Percentiles rank a stretch among this genome's conserved stretches.
Conservation (phyloP, 495 filamentous ascomycete species). For the Hyaloscypha finlandica region DNA sequence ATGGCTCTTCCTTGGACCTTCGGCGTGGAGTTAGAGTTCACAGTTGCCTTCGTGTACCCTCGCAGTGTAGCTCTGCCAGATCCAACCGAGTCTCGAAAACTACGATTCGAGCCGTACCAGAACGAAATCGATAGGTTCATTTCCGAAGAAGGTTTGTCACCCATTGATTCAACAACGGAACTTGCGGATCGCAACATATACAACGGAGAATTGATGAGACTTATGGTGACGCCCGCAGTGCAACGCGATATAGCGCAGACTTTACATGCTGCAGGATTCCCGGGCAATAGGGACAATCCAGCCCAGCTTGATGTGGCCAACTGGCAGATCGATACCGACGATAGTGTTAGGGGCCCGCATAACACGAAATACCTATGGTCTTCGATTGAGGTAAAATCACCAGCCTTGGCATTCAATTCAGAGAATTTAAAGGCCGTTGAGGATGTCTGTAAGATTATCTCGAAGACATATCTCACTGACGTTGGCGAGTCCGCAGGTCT, state of each 20-base stretch:
- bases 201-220: too few relatives aligned
- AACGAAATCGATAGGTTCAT: neutral
- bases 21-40: neutral
- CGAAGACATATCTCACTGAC: neutral
- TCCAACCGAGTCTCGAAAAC: neutral
- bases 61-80: neutral
- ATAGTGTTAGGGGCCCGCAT: neutral
- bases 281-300: neutral
- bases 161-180: too few relatives aligned
- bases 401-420: neutral
- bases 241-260: neutral
- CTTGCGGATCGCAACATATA: too few relatives aligned
- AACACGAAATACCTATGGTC: neutral
- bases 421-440: neutral
- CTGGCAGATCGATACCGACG: neutral
- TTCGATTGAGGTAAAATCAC: neutral
- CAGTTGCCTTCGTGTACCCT: neutral
- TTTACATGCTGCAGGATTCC: neutral
- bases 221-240: neutral
- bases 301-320: too few relatives aligned
- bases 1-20: neutral
- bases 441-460: neutral
- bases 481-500: neutral
- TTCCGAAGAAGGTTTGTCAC: neutral
- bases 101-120: neutral